Evolutionary conservation across 2,329 filamentous ascomycete species (phyloP).

Genomic region (Penicillium expansum): DNA sequence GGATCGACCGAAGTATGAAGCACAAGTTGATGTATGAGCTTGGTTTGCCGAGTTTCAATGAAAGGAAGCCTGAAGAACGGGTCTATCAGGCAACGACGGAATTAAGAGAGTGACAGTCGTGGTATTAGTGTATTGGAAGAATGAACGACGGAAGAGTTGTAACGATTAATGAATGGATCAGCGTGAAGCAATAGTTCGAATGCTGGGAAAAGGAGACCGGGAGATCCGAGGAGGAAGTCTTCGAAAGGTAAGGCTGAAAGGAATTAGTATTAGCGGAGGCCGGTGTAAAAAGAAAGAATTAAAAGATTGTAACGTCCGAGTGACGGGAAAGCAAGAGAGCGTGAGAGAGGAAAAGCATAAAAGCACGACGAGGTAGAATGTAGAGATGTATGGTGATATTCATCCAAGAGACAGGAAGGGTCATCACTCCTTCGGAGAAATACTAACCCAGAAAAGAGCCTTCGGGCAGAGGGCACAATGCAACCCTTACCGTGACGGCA

Average conservation of each 20-base stretch:
- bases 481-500: slow-evolving; percentile 45
- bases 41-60: slow-evolving; percentile 30
- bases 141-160: slow-evolving; percentile 59
- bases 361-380: slow-evolving; percentile 11
- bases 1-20: not conserved
- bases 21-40: slow-evolving; percentile 14
- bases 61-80: slow-evolving; percentile 45
- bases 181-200: slow-evolving; percentile 42
- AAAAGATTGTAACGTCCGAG: slow-evolving; percentile 6
- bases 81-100: slow-evolving; percentile 42
- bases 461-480: slow-evolving; percentile 41
- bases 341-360: slow-evolving; percentile 4
- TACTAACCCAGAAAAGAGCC: slow-evolving; percentile 45
- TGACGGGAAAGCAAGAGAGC: slow-evolving; percentile 4
- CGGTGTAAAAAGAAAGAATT: slow-evolving; percentile 7
- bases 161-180: slow-evolving; percentile 47
- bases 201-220: slow-evolving; percentile 31
- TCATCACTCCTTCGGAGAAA: slow-evolving; percentile 26
- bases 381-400: slow-evolving; percentile 15
- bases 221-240: slow-evolving; percentile 30
- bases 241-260: slow-evolving; percentile 34
- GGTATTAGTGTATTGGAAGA: slow-evolving; percentile 38
- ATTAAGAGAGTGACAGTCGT: slow-evolving; percentile 53
- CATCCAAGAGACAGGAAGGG: slow-evolving; percentile 15
- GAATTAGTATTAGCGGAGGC: slow-evolving; percentile 31